A percentile compares a stretch with the other conserved stretches of the same genome.
Conservation (phyloP, 345 rosid genomes). For the Anastatica hierochuntica region DNA sequence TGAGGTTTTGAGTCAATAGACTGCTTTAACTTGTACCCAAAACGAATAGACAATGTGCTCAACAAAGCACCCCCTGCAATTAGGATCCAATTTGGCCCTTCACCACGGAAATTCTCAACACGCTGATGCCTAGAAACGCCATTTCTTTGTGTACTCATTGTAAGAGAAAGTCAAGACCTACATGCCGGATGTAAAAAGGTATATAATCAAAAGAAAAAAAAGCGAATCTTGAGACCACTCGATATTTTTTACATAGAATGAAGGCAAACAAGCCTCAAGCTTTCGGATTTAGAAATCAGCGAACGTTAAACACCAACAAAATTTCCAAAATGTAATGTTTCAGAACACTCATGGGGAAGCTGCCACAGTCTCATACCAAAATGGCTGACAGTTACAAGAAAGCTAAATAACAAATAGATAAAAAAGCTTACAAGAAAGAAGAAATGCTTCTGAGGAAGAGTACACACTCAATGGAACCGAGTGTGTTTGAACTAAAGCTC, state of each 20-base stretch:
- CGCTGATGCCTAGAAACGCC: constrained; percentile 46
- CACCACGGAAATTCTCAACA: constrained; percentile 33
- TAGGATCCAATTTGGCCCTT: constrained; percentile 84
- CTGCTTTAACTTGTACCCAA: constrained; percentile 87
- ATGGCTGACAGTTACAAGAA: neutral
- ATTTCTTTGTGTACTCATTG: constrained; percentile 54
- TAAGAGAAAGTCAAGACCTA: constrained; percentile 37
- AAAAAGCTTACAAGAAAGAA: neutral
- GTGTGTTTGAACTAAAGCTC: neutral
- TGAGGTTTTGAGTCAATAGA: constrained; percentile 48
- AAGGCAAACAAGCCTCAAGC: no score
- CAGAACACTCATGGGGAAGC: neutral
- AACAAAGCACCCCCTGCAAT: constrained; percentile 93
- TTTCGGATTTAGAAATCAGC: neutral
- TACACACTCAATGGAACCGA: neutral
- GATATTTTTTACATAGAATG: no score
- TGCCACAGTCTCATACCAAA: neutral
- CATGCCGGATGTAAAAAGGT: constrained; percentile 17
- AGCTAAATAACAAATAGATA: no score
- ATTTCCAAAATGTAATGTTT: neutral
- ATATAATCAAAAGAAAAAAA: neutral
- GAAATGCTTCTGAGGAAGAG: neutral
- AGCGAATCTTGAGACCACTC: neutral
- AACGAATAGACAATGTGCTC: constrained; percentile 82
- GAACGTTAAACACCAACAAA: neutral